A percentile compares a stretch with the other conserved stretches of the same genome.
These are phyloP conservation scores for Venturiaceae sp. DNA, from an alignment of 2,329 filamentous ascomycete genomes.

Conservation along the genomic window DNA sequence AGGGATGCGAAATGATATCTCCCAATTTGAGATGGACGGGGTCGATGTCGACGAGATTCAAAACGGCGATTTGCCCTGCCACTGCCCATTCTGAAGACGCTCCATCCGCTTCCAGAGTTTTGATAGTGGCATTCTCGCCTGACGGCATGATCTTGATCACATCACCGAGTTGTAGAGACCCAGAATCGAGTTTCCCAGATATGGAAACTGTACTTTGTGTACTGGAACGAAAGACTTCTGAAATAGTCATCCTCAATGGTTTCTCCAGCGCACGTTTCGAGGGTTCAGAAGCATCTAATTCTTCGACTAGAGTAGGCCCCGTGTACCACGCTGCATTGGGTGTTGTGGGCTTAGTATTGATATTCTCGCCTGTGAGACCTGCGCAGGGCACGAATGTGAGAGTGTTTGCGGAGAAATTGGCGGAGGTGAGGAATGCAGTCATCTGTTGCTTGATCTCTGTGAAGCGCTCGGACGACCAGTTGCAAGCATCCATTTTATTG, in stretches of 20 bases:
- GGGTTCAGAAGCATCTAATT: slow-evolving; percentile 75
- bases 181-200: slow-evolving; percentile 76
- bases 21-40: slow-evolving; percentile 66
- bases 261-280: slow-evolving; percentile 61
- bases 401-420: slow-evolving; percentile 74
- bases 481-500: slow-evolving; percentile 86
- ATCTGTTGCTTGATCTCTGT: slow-evolving; percentile 79
- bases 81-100: slow-evolving; percentile 75
- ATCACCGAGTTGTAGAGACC: slow-evolving; percentile 77
- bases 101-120: slow-evolving; percentile 68
- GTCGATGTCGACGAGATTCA: slow-evolving; percentile 83
- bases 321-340: slow-evolving; percentile 64
- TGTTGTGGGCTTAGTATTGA: slow-evolving; percentile 35
- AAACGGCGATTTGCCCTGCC: slow-evolving; percentile 75
- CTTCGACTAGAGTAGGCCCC: slow-evolving; percentile 69
- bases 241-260: slow-evolving; percentile 76
- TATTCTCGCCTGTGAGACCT: slow-evolving; percentile 80
- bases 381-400: slow-evolving; percentile 84
- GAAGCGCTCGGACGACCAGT: slow-evolving; percentile 76
- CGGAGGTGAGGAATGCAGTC: slow-evolving; percentile 68
- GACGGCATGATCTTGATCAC: slow-evolving; percentile 70
- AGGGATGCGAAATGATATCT: slow-evolving; percentile 71
- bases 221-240: slow-evolving; percentile 74
- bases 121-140: slow-evolving; percentile 70
- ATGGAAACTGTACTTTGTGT: slow-evolving; percentile 75